phyloP scores from a whole-genome alignment of 441 rosid species.

The Euphorbia celastroides region DNA sequence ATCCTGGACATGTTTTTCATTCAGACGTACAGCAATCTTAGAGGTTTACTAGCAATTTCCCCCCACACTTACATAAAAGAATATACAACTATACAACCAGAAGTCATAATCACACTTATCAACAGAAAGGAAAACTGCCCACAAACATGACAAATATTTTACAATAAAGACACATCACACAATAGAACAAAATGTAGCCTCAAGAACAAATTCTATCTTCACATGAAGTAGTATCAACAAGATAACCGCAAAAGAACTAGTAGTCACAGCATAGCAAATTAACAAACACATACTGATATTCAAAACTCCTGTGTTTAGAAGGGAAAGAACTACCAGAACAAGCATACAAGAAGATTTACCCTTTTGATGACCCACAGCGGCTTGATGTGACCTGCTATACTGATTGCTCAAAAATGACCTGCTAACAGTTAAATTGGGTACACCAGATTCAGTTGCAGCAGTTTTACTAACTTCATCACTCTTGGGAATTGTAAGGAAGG shows the following conservation, averaged over 20 bases:
- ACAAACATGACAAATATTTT: no score
- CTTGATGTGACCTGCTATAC: constrained; percentile 62
- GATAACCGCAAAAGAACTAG: neutral
- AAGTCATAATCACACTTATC: no score
- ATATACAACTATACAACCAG: no score
- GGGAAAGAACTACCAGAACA: neutral
- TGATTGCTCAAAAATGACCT: constrained; percentile 47
- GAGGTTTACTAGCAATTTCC: no score
- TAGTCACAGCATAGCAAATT: neutral
- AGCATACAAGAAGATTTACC: constrained; percentile 30
- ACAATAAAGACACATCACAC: no score
- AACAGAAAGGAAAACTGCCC: no score
- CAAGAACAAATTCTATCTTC: neutral
- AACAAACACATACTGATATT: neutral
- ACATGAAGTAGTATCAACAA: neutral
- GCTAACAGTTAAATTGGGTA: constrained; percentile 40
- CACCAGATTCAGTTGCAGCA: constrained; percentile 38
- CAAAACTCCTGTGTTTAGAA: neutral
- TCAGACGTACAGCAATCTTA: no score
- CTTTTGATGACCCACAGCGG: constrained; percentile 58
- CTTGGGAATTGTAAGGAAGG: constrained; percentile 47
- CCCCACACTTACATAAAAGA: no score
- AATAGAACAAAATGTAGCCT: neutral
- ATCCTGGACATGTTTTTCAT: no score
- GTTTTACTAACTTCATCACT: constrained; percentile 41